phyloP scores from a whole-genome alignment of 108 stramenopile species.

The Hondaea fermentalgiana region DNA sequence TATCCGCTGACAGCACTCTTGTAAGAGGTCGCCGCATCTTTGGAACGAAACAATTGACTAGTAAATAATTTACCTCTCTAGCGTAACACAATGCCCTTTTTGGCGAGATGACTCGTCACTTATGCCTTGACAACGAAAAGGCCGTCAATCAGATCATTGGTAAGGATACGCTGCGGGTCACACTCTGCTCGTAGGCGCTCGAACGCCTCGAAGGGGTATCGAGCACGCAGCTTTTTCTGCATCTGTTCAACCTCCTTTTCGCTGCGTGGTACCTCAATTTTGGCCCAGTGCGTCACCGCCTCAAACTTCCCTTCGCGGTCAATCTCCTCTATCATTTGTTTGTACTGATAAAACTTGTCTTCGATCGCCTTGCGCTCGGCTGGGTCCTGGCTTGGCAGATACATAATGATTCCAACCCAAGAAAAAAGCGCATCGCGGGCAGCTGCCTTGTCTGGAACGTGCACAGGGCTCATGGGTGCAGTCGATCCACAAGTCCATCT shows the following conservation, averaged over 20 bases:
- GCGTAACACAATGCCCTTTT: too few relatives aligned
- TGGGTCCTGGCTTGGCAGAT: conserved; percentile 65
- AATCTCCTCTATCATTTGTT: conserved; percentile 64
- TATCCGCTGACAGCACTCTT: too few relatives aligned
- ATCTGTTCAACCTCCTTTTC: not conserved
- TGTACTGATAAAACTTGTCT: conserved; percentile 60
- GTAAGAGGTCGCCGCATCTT: too few relatives aligned
- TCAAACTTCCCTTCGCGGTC: conserved; percentile 37
- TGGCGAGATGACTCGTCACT: too few relatives aligned
- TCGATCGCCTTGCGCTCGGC: conserved; percentile 51
- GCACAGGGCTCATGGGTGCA: conserved; percentile 79
- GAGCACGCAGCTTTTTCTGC: not conserved
- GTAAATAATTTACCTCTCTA: too few relatives aligned
- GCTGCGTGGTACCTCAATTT: conserved; percentile 61
- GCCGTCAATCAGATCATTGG: not conserved
- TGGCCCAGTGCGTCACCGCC: conserved; percentile 85
- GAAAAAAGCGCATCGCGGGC: conserved; percentile 54
- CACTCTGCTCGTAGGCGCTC: not conserved
- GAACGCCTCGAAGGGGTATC: not conserved
- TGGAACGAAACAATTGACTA: too few relatives aligned
- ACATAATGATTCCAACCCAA: conserved; percentile 81
- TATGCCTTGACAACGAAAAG: not conserved
- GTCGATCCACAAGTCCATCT: conserved; percentile 80
- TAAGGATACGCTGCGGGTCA: not conserved
- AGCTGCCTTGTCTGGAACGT: not conserved